These are phyloP conservation scores for Globisporangium uncinulatum DNA, from an alignment of 352 stramenopile genomes.

Conservation along the genomic window DNA sequence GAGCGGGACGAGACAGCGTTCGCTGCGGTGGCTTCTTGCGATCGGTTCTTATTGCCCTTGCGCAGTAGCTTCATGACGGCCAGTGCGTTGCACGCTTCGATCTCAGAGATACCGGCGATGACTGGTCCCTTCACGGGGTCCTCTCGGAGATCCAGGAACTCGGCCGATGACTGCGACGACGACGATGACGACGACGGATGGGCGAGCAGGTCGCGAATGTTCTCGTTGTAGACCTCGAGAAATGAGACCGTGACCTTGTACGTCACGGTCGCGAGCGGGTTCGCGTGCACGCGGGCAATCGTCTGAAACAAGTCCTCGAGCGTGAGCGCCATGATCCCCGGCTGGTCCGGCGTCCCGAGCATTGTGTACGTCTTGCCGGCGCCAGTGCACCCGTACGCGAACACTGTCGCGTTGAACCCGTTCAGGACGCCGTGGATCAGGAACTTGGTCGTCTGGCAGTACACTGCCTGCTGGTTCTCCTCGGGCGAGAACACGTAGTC, in stretches of 20 bases:
- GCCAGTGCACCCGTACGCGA: slow-evolving; percentile 87
- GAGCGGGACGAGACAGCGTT: slow-evolving; percentile 87
- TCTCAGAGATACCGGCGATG: slow-evolving; percentile 83
- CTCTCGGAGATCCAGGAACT: slow-evolving; percentile 78
- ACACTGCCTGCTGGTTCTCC: slow-evolving; percentile 75
- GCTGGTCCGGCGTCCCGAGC: slow-evolving; percentile 75
- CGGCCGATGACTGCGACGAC: slow-evolving; percentile 4
- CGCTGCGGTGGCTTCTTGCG: slow-evolving; percentile 83
- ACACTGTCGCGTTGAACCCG: slow-evolving; percentile 90
- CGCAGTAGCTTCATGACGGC: slow-evolving; percentile 88
- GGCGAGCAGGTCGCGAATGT: slow-evolving; percentile 86
- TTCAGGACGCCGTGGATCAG: slow-evolving; percentile 86
- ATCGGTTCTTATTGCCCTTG: slow-evolving; percentile 81
- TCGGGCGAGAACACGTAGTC: slow-evolving; percentile 81
- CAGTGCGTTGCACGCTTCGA: slow-evolving; percentile 65
- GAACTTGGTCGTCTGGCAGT: slow-evolving; percentile 83
- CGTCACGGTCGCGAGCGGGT: slow-evolving; percentile 21
- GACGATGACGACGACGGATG: slow-evolving; percentile 6
- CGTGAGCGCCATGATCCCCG: slow-evolving; percentile 86
- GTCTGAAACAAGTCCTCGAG: slow-evolving; percentile 83
- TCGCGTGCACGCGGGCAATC: slow-evolving; percentile 35
- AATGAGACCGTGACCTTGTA: slow-evolving; percentile 85
- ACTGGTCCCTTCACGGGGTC: slow-evolving; percentile 81
- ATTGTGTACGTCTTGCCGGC: slow-evolving; percentile 91
- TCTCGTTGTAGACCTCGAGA: slow-evolving; percentile 92